Percentiles rank a stretch among this genome's conserved stretches.
Evolutionary conservation across 1,139 yeast genomes (phyloP).

Genomic region (Yamadazyma membranifaciens): DNA sequence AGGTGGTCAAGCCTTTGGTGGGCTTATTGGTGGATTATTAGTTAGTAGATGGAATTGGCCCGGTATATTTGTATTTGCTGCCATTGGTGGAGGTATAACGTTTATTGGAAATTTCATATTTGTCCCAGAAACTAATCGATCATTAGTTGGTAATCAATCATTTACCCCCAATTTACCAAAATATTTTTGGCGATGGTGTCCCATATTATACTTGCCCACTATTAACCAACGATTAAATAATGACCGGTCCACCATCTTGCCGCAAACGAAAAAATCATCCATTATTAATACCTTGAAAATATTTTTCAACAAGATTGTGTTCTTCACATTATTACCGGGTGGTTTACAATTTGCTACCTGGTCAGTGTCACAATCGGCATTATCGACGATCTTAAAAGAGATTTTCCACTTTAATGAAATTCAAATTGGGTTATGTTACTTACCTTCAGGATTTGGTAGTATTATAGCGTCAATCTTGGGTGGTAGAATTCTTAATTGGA

Average conservation of each 20-base stretch:
- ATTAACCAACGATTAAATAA: slow-evolving; percentile 17
- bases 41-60: slow-evolving; percentile 67
- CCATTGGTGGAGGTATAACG: slow-evolving; percentile 53
- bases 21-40: slow-evolving; percentile 68
- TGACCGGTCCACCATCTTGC: slow-evolving; percentile 20
- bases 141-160: slow-evolving; percentile 67
- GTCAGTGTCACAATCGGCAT: slow-evolving; percentile 67
- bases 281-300: slow-evolving; percentile 48
- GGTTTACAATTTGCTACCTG: slow-evolving; percentile 65
- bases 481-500: slow-evolving; percentile 48
- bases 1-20: slow-evolving; percentile 75
- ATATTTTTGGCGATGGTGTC: slow-evolving; percentile 37
- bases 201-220: slow-evolving; percentile 29
- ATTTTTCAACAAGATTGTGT: slow-evolving; percentile 28
- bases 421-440: slow-evolving; percentile 61
- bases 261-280: slow-evolving; percentile 5
- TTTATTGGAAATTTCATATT: slow-evolving; percentile 34
- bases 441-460: slow-evolving; percentile 62
- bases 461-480: slow-evolving; percentile 47
- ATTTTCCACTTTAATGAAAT: slow-evolving; percentile 50
- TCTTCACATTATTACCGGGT: slow-evolving; percentile 43
- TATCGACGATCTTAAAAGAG: slow-evolving; percentile 52
- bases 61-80: slow-evolving; percentile 72
- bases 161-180: slow-evolving; percentile 34
- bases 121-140: slow-evolving; percentile 72